Evolutionary conservation across 495 filamentous ascomycete species (phyloP), one percentile per base, ranked within the genome.

Genomic region (Clavariopsis aquatica): DNA sequence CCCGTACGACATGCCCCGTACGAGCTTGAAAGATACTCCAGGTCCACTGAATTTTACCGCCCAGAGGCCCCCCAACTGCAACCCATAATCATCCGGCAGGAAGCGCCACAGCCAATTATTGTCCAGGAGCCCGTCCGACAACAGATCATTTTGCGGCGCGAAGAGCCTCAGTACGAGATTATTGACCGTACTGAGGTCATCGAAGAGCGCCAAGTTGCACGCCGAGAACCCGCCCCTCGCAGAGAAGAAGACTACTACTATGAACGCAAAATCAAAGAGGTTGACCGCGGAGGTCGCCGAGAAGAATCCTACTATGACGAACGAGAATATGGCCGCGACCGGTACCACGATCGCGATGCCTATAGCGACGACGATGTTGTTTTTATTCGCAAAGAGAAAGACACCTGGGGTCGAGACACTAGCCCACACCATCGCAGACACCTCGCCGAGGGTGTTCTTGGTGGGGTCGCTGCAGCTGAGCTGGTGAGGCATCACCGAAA

Each of bases 381-480:
- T 52, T 85, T 82, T 65, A 74, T 85, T 52, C 80, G 78, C 62
- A 82, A 81, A 71, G 82, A 73, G 36, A 68, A 73, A 23, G 71
- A 73, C 49, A 69, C 60, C 28, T 68, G 70, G 57, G 66, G 65
- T 28, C 85, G 86, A 61, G 85, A 83, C 55, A 79, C 83, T 0
- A 83, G 82, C 69, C 82, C 82, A 17, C 86, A 91, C 72, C 88
- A 85, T 72, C 83, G 84, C 69, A 88, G 89, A 31, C 90, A 95
- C 74, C 73, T 96, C n/a, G 91, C 89, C 24, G 91, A 93, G 77
- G 92, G 92, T 36, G 91, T 90, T 24, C 76, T 93, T 34, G 88
- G 90, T 49, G 92, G 91, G 15, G 83, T 89, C 38, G 92, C 88
- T 60, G 82, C 87, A 8, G 87, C 88, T 3, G 91, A 90, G 46